Base-by-base conservation (phyloP, 2,329 filamentous ascomycete species). In the Leptodontidium sp. region DNA sequence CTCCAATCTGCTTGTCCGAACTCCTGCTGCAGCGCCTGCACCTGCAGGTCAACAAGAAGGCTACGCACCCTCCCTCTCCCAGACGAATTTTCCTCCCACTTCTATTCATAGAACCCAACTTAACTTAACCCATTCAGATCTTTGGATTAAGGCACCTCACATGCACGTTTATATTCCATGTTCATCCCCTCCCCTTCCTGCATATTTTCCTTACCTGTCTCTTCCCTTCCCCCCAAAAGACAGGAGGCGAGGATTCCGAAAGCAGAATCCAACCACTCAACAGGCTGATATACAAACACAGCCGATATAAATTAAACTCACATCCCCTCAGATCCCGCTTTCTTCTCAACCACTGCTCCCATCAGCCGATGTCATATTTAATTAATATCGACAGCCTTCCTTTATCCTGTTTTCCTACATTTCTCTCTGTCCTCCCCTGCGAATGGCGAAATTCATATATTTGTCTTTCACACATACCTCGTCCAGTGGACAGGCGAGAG, bases 271-370 rank as follows among this genome's bases (percentile, higher is more conserved):
- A 24, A 62, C n/a, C 26, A 32, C 29, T 40, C 59, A 32, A n/a
- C 45, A 49, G 64, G 64, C 64, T 66, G 64, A 66, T 61, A 45
- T 52, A 47, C 62, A n/a, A 66, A 50, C 57, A 59, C 21, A 66
- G 64, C 57, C 64, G 64, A 66, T 35, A 55, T 66, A 61, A 43
- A 66, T 61, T 61, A 43, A 43, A 40, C 47, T 15, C 38, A 35
- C 9, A 7, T 35, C 26, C 17, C 26, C 26, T 35, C 45, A 45
- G 43, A 35, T 24, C 26, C 43, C 17, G 7, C 43, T 45, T 40
- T 40, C 43, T 26, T 32, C 29, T 32, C 29, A 32, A 62, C 59
- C 26, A 21, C 14, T 49, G 4, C 49, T 9, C 2, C 26, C 7
- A 62, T 62, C 59, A 62, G 59, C 59, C 59, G 59, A 62, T 29